Evolutionary conservation across 208 protist species (phyloP).

Genomic region (Wallacemonas collosoma): DNA sequence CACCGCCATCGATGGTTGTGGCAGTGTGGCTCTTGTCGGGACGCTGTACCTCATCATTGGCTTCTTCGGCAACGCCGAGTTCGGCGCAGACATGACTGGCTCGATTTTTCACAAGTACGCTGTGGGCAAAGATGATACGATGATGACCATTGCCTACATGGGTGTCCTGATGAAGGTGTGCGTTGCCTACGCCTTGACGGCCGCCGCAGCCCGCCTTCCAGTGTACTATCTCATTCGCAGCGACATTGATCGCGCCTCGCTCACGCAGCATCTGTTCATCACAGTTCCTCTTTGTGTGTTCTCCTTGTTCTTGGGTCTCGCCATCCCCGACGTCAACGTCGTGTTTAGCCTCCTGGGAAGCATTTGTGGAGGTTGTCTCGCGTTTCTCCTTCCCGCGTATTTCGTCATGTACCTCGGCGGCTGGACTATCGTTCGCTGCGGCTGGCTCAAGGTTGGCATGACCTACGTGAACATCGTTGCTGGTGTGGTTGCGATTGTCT

Average conservation of each 20-base stretch:
- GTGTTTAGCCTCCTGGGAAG: slow-evolving; percentile 69
- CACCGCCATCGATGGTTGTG: slow-evolving; percentile 14
- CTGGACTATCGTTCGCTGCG: slow-evolving; percentile 37
- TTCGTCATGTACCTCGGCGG: slow-evolving; percentile 53
- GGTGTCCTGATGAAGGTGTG: slow-evolving; percentile 56
- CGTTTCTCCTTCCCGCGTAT: slow-evolving; percentile 61
- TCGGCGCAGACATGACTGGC: slow-evolving; percentile 35
- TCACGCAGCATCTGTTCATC: slow-evolving; percentile 33
- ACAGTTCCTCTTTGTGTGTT: slow-evolving; percentile 23
- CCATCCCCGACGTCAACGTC: slow-evolving; percentile 66
- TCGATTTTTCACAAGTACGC: slow-evolving; percentile 37
- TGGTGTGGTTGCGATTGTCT: slow-evolving; percentile 57
- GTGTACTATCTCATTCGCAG: slow-evolving; percentile 40
- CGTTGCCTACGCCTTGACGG: slow-evolving; percentile 46
- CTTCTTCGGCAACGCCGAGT: slow-evolving; percentile 67
- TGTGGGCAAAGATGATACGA: slow-evolving; percentile 30
- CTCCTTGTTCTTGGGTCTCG: slow-evolving; percentile 50
- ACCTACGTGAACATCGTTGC: slow-evolving; percentile 48
- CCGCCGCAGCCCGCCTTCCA: slow-evolving; percentile 35
- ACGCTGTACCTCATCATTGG: slow-evolving; percentile 60
- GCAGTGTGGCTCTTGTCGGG: slow-evolving; percentile 44
- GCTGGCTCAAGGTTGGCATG: slow-evolving; percentile 24
- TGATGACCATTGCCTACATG: slow-evolving; percentile 53
- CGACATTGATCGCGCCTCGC: slow-evolving; percentile 30
- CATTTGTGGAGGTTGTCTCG: slow-evolving; percentile 54